Percentiles rank a stretch among this genome's conserved stretches.
These are phyloP conservation scores for Rhizopus sp. DNA, from an alignment of 371 early-diverging fungal genomes.

Conservation along the genomic window DNA sequence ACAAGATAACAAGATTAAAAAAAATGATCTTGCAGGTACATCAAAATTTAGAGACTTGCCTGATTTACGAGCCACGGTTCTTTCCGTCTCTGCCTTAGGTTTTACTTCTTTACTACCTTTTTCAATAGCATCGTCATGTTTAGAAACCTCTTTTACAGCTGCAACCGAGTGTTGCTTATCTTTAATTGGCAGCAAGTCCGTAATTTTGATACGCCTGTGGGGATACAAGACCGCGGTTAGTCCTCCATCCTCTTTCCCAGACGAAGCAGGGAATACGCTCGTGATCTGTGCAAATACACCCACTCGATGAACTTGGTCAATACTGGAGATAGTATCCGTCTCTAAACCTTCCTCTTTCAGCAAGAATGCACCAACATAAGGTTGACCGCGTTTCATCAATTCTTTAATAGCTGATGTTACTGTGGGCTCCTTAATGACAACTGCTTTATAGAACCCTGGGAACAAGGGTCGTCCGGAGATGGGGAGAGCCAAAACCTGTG, in stretches of 20 bases:
- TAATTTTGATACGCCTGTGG: conserved; percentile 87
- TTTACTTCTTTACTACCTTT: conserved; percentile 11
- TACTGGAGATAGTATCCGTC: conserved; percentile 74
- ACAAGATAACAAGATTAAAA: not conserved
- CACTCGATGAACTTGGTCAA: conserved; percentile 82
- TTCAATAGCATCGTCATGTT: conserved; percentile 11
- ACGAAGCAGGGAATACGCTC: conserved; percentile 89
- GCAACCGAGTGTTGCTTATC: conserved; percentile 12
- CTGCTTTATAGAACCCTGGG: conserved; percentile 96
- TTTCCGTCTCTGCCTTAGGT: conserved; percentile 15
- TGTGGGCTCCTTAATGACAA: conserved; percentile 91
- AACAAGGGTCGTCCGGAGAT: conserved; percentile 93
- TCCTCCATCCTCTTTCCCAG: conserved; percentile 72
- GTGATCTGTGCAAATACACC: conserved; percentile 98
- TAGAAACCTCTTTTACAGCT: conserved; percentile 19
- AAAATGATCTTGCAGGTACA: not conserved
- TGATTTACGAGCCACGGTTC: conserved; percentile 12
- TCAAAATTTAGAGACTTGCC: not conserved
- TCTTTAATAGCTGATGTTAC: conserved; percentile 91
- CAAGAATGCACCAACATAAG: conserved; percentile 94
- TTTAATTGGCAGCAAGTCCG: conserved; percentile 59
- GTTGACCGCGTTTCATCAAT: conserved; percentile 87
- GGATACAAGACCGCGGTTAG: conserved; percentile 95
- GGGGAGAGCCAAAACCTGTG: conserved; percentile 91
- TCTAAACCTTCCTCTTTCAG: conserved; percentile 87